A percentile compares a stretch with the other conserved stretches of the same genome.
These are phyloP conservation scores for Geum urbanum DNA, from an alignment of 306 rosid species.

Conservation along the genomic window DNA sequence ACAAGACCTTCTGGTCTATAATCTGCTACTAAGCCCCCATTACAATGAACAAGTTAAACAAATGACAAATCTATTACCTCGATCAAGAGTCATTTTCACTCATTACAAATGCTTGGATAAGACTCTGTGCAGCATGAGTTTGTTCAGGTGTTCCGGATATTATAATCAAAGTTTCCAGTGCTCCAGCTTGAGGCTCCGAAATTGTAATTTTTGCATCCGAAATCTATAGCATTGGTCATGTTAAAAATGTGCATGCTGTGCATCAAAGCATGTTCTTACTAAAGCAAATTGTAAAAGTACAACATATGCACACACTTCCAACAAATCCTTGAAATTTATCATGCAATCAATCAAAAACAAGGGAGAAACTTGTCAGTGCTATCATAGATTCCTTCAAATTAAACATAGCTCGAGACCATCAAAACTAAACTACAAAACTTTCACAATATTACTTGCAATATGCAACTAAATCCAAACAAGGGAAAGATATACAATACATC, in stretches of 20 bases:
- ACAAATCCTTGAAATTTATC: background rate
- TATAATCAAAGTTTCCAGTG: slow-evolving; percentile 73
- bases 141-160: slow-evolving; percentile 98
- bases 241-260: slow-evolving; percentile 18
- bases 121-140: slow-evolving; percentile 97
- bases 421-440: background rate
- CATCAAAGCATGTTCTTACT: background rate
- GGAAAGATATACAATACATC: background rate
- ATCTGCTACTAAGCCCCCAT: background rate
- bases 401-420: background rate
- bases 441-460: background rate
- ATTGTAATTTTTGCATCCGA: slow-evolving; percentile 87
- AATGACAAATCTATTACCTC: slow-evolving; percentile 35
- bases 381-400: background rate
- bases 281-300: background rate
- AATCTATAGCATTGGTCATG: slow-evolving; percentile 51
- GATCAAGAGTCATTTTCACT: slow-evolving; percentile 74
- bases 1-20: background rate
- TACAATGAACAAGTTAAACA: slow-evolving; percentile 18
- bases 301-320: background rate
- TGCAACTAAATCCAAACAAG: background rate
- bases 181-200: slow-evolving; percentile 85
- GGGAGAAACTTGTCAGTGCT: background rate
- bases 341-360: slow-evolving; percentile 7
- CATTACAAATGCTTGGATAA: slow-evolving; percentile 95